Percentiles rank a stretch among this genome's conserved stretches.
Evolutionary conservation across 495 filamentous ascomycete genomes (phyloP).

Genomic region (Trichoderma asperelloides): DNA sequence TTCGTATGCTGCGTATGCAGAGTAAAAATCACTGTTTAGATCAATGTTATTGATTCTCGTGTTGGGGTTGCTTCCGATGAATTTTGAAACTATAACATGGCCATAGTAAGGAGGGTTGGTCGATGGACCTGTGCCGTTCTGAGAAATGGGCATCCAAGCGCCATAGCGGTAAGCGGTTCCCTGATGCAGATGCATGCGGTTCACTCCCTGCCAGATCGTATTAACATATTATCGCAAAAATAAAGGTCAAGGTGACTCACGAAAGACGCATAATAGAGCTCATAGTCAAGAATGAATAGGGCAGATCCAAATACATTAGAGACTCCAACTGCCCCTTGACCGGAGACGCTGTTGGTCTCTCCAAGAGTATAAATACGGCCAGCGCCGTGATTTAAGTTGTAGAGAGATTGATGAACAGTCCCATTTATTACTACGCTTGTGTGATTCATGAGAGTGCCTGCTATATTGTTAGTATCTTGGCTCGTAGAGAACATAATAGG

Average conservation of each 20-base stretch:
- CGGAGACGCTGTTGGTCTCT: not conserved
- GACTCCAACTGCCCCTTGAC: not conserved
- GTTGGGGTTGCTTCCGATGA: not conserved
- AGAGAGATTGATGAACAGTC: not conserved
- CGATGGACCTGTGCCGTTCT: not conserved
- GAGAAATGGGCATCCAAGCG: not conserved
- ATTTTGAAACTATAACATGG: not conserved
- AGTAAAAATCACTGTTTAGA: not conserved
- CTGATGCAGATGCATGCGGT: not conserved
- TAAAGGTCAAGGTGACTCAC: not conserved
- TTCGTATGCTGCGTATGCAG: not conserved
- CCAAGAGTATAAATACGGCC: not conserved
- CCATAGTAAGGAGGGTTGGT: not conserved
- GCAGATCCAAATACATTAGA: conserved; percentile 1
- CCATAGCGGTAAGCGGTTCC: not conserved
- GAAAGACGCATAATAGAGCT: not conserved
- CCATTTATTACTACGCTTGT: not conserved
- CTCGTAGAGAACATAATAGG: not conserved
- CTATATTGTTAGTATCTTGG: not conserved
- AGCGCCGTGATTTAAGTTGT: not conserved
- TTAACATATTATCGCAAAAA: not conserved
- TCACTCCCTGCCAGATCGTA: not conserved
- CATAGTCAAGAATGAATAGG: not conserved
- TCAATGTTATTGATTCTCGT: conserved; percentile 3
- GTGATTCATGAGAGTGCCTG: conserved; percentile 6